These are phyloP conservation scores for Nakazawaea pomicola DNA, from an alignment of 805 yeast genomes.

Conservation along the genomic window DNA sequence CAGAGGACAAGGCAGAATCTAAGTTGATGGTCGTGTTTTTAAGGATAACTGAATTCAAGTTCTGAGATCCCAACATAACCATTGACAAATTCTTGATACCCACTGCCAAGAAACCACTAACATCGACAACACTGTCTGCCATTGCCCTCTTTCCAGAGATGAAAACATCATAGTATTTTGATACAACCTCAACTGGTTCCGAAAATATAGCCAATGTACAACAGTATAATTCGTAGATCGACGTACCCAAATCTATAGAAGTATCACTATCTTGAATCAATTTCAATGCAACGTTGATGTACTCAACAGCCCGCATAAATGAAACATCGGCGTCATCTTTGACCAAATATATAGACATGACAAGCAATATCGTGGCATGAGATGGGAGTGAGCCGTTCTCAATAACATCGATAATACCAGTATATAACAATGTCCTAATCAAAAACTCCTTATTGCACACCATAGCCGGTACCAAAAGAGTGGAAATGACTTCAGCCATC, in stretches of 20 bases:
- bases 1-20: not conserved
- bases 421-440: constrained; percentile 27
- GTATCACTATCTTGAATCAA: constrained; percentile 31
- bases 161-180: constrained; percentile 21
- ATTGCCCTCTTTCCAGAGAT: constrained; percentile 14
- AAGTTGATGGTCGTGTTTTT: not conserved
- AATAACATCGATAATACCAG: constrained; percentile 30
- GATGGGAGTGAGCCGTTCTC: constrained; percentile 35
- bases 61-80: constrained; percentile 3
- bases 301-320: constrained; percentile 35
- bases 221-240: constrained; percentile 37
- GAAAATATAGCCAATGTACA: constrained; percentile 35
- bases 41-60: constrained; percentile 6
- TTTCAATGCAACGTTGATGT: constrained; percentile 33
- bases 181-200: constrained; percentile 33
- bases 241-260: constrained; percentile 30
- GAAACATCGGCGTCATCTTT: constrained; percentile 25
- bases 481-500: constrained; percentile 35
- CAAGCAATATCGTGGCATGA: constrained; percentile 34
- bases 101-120: constrained; percentile 5
- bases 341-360: constrained; percentile 31
- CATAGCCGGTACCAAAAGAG: constrained; percentile 31
- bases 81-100: constrained; percentile 13
- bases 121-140: constrained; percentile 2
- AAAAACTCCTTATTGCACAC: constrained; percentile 23